A percentile compares a stretch with the other conserved stretches of the same genome.
These are phyloP conservation scores for Mucor saturninus DNA, from an alignment of 371 early-diverging fungal genomes.

Conservation along the genomic window DNA sequence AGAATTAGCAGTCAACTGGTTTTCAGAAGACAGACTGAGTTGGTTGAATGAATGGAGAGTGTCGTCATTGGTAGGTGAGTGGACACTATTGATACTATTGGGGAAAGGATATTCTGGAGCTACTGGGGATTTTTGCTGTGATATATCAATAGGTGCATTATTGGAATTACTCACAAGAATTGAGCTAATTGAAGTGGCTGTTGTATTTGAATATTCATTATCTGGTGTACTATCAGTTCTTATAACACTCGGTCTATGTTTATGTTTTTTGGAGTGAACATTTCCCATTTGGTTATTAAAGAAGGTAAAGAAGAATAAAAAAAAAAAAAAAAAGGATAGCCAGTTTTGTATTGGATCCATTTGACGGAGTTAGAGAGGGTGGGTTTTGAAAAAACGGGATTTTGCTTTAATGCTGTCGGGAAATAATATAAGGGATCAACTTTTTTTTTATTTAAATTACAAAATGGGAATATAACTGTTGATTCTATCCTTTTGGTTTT, in stretches of 20 bases:
- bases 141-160: constrained; percentile 4
- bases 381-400: not conserved
- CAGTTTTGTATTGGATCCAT: not conserved
- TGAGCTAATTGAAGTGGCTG: constrained; percentile 46
- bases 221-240: constrained; percentile 36
- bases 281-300: constrained; percentile 27
- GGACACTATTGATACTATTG: not conserved
- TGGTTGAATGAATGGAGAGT: constrained; percentile 9
- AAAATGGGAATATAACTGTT: constrained; percentile 88
- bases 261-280: constrained; percentile 40
- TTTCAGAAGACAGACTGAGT: constrained; percentile 7
- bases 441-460: constrained; percentile 8
- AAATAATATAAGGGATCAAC: not conserved
- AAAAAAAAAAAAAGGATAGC: constrained; percentile 2
- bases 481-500: constrained; percentile 95
- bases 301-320: not conserved
- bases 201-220: constrained; percentile 44
- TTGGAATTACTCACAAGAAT: constrained; percentile 39
- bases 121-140: not conserved
- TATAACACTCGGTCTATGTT: constrained; percentile 45
- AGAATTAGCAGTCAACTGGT: constrained; percentile 31
- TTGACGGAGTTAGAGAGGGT: not conserved
- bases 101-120: constrained; percentile 7
- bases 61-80: not conserved
- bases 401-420: not conserved